These are phyloP conservation scores for Lenwebbia sp. DNA, from an alignment of 345 rosid species.

Conservation along the genomic window DNA sequence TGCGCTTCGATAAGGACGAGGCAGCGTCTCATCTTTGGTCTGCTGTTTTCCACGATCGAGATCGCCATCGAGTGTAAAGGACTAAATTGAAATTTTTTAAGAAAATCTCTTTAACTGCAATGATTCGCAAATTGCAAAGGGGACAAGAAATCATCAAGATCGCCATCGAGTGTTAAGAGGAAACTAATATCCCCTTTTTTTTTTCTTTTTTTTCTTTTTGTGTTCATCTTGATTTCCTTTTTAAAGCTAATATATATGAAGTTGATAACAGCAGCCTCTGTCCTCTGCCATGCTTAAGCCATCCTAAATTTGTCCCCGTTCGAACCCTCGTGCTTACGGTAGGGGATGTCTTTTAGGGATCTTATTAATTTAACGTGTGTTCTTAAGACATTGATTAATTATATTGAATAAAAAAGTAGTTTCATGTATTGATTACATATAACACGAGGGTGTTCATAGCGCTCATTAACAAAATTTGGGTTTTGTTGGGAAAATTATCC, in stretches of 20 bases:
- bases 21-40: no score
- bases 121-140: no score
- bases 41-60: no score
- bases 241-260: background rate
- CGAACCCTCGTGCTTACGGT: background rate
- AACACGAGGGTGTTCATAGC: background rate
- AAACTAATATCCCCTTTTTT: no score
- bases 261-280: background rate
- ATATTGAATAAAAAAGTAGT: background rate
- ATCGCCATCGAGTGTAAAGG: no score
- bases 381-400: background rate
- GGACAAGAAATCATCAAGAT: no score
- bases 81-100: no score
- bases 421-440: background rate
- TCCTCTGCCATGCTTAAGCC: background rate
- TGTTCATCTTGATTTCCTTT: no score
- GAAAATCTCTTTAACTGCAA: no score
- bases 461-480: background rate
- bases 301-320: background rate
- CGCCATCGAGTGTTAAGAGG: no score
- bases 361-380: background rate
- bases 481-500: accelerated
- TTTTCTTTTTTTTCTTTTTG: no score
- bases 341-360: background rate
- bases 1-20: no score